Conservation (phyloP, 495 filamentous ascomycete genomes). For the Jackrogersella multiformis region DNA sequence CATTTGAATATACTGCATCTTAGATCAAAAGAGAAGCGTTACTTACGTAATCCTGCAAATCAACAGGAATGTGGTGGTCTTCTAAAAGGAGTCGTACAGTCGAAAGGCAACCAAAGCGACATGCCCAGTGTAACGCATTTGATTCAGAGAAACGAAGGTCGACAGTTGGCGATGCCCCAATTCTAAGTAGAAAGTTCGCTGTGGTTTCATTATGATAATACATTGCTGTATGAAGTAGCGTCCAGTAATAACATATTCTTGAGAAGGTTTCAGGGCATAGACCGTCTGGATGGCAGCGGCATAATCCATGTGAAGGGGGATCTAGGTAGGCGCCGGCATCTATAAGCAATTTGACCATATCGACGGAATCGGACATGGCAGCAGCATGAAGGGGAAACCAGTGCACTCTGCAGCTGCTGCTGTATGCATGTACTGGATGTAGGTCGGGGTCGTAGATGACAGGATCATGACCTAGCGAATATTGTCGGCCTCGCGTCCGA, state of each 20-base stretch:
- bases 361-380: neutral
- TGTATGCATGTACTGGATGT: neutral
- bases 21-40: no score
- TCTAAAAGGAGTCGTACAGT: neutral
- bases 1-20: neutral
- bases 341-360: conserved; percentile 10
- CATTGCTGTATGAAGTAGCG: conserved; percentile 9
- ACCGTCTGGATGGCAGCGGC: no score
- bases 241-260: conserved; percentile 11
- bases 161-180: conserved; percentile 13
- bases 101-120: neutral
- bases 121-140: conserved; percentile 10
- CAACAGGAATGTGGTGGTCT: neutral
- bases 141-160: neutral
- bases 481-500: neutral
- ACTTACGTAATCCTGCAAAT: neutral
- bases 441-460: neutral
- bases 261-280: no score
- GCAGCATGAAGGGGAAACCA: conserved; percentile 17
- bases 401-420: no score
- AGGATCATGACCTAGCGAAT: neutral
- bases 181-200: neutral
- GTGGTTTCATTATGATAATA: neutral
- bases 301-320: neutral
- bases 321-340: conserved; percentile 2